Evolutionary conservation across 116 monocot genomes (phyloP).

Genomic region (Zostera marina): DNA sequence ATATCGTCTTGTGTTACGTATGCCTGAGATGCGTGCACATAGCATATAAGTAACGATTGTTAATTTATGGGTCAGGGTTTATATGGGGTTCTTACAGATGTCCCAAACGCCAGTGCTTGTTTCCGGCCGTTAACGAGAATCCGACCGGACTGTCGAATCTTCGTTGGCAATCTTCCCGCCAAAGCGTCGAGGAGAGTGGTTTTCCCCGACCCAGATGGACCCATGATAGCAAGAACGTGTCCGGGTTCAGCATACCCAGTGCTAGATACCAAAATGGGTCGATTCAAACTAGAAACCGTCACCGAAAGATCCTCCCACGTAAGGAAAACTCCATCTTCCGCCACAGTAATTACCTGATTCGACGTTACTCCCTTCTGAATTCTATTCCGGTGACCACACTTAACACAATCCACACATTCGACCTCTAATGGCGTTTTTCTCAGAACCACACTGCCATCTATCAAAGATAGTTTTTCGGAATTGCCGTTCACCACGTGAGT

Average conservation of each 20-base stretch:
- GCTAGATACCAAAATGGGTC: constrained; percentile 11
- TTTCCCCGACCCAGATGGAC: constrained; percentile 46
- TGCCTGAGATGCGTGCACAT: too few relatives aligned
- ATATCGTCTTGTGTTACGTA: constrained; percentile 26
- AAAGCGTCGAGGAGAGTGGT: constrained; percentile 34
- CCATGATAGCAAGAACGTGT: constrained; percentile 42
- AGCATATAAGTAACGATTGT: too few relatives aligned
- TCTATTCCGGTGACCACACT: too few relatives aligned
- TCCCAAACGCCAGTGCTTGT: constrained; percentile 25
- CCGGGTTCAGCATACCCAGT: constrained; percentile 27
- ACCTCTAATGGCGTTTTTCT: too few relatives aligned
- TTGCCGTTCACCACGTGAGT: too few relatives aligned
- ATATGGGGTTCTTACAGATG: constrained; percentile 6
- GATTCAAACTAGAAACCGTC: neutral
- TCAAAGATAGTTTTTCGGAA: too few relatives aligned
- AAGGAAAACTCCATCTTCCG: constrained; percentile 1
- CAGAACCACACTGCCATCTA: too few relatives aligned
- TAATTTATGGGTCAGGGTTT: too few relatives aligned
- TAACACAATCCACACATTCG: too few relatives aligned
- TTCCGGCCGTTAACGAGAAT: constrained; percentile 24
- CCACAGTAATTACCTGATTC: neutral
- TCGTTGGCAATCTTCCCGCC: constrained; percentile 26
- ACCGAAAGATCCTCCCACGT: constrained; percentile 39
- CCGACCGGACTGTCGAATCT: constrained; percentile 9
- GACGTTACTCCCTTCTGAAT: too few relatives aligned